phyloP scores from a whole-genome alignment of 768 basidiomycete genomes.

The Imleria badia region DNA sequence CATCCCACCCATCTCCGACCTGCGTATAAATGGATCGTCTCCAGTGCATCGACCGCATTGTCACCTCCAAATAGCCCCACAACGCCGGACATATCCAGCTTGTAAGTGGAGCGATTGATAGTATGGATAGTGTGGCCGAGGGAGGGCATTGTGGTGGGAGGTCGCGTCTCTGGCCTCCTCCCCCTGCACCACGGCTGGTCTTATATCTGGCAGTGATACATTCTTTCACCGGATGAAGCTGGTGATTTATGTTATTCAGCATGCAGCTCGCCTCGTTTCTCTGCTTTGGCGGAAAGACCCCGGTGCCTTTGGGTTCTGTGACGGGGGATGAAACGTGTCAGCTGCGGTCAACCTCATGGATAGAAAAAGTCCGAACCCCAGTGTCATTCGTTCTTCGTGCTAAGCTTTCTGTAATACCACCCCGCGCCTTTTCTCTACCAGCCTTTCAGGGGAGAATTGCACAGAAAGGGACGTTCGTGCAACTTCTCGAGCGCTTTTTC shows the following conservation, averaged over 20 bases:
- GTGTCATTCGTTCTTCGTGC: neutral
- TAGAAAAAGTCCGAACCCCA: neutral
- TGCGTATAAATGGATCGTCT: constrained; percentile 32
- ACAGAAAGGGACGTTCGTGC: neutral
- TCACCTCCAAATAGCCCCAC: constrained; percentile 36
- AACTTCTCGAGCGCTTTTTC: neutral
- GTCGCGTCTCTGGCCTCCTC: neutral
- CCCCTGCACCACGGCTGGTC: neutral
- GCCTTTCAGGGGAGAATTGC: too few species aligned
- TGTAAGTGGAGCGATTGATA: constrained; percentile 16
- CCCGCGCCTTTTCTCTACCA: too few species aligned
- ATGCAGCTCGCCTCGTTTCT: neutral
- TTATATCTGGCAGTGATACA: constrained; percentile 9
- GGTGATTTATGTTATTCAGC: neutral
- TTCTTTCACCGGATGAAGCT: neutral
- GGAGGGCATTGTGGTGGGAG: constrained; percentile 14
- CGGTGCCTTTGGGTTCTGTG: neutral
- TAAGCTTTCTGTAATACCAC: neutral
- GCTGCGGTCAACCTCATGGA: neutral
- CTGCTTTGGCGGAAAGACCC: neutral
- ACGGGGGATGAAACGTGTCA: neutral
- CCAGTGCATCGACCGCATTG: constrained; percentile 31
- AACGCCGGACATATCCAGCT: constrained; percentile 28
- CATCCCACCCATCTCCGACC: constrained; percentile 34
- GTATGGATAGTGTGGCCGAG: constrained; percentile 7